Evolutionary conservation across 2,329 filamentous ascomycete species (phyloP).

Genomic region (Talaromyces rugulosus): DNA sequence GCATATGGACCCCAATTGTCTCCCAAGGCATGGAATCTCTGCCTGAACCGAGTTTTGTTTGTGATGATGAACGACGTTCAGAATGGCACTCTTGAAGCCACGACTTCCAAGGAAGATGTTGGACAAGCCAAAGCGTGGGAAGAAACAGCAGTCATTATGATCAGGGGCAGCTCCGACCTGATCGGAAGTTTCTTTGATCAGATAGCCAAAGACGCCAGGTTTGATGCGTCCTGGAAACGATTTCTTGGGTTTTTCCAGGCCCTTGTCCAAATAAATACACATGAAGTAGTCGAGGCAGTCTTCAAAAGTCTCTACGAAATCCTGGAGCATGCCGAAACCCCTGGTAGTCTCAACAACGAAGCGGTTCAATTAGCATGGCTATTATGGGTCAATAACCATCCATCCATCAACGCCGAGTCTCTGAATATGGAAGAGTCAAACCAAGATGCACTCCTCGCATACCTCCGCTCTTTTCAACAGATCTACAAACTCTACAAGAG

Average conservation of each 20-base stretch:
- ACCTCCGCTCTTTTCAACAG: conserved; percentile 69
- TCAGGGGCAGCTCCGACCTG: conserved; percentile 68
- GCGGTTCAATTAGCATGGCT: conserved; percentile 63
- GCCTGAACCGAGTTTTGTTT: conserved; percentile 76
- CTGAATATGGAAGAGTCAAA: conserved; percentile 56
- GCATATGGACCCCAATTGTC: conserved; percentile 79
- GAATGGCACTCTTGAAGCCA: conserved; percentile 34
- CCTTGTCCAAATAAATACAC: conserved; percentile 58
- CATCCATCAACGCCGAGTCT: conserved; percentile 42
- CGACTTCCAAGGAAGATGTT: conserved; percentile 16
- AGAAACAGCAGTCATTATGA: conserved; percentile 69
- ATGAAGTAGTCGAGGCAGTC: conserved; percentile 68
- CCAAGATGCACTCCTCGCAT: conserved; percentile 80
- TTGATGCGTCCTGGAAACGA: conserved; percentile 70
- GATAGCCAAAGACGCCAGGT: conserved; percentile 61
- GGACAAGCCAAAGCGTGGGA: conserved; percentile 57
- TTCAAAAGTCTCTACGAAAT: conserved; percentile 65
- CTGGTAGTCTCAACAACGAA: conserved; percentile 39
- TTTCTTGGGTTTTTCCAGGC: conserved; percentile 65
- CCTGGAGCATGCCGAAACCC: conserved; percentile 42
- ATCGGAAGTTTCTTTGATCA: conserved; percentile 72
- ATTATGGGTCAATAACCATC: conserved; percentile 66
- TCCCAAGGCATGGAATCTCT: conserved; percentile 76
- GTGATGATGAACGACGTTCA: conserved; percentile 70
- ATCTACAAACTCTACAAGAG: conserved; percentile 71